These are phyloP conservation scores for Leccinum imitatum DNA, from an alignment of 768 basidiomycete genomes.

Conservation along the genomic window DNA sequence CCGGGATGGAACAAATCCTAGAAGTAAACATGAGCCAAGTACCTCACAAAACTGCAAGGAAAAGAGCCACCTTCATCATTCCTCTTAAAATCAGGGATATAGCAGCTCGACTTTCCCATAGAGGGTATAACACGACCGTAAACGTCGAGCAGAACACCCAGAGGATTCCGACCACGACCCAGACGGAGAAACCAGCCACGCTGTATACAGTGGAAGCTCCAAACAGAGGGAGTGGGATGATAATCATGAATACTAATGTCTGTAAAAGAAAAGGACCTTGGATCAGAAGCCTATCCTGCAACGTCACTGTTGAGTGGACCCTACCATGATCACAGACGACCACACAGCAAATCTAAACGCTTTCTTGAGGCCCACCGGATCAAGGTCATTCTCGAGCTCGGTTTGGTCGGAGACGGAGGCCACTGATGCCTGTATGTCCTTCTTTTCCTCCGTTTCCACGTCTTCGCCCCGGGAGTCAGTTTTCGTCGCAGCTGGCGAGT, in stretches of 20 bases:
- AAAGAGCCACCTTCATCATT: slow-evolving; percentile 53
- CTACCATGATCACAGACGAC: slow-evolving; percentile 66
- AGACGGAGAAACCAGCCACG: slow-evolving; percentile 63
- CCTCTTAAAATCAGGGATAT: slow-evolving; percentile 58
- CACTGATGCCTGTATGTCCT: slow-evolving; percentile 28
- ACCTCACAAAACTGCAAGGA: background rate
- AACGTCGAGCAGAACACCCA: slow-evolving; percentile 82
- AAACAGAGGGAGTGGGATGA: slow-evolving; percentile 87
- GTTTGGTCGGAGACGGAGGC: slow-evolving; percentile 37
- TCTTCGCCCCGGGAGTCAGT: slow-evolving; percentile 18
- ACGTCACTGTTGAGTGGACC: slow-evolving; percentile 18
- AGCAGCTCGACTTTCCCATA: slow-evolving; percentile 79
- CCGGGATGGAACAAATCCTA: slow-evolving; percentile 44
- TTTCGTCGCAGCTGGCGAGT: slow-evolving; percentile 36
- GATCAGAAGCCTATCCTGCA: background rate
- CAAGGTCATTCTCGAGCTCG: slow-evolving; percentile 56
- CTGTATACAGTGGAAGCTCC: slow-evolving; percentile 74
- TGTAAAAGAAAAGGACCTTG: slow-evolving; percentile 16
- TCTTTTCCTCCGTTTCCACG: slow-evolving; percentile 41
- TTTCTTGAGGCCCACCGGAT: slow-evolving; percentile 61
- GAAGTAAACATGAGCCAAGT: background rate
- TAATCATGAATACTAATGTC: slow-evolving; percentile 63
- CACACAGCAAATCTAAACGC: slow-evolving; percentile 82
- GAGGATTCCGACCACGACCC: slow-evolving; percentile 79
- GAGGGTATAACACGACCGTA: slow-evolving; percentile 78